Conservation (phyloP, 1,284 basidiomycete genomes). For the Vanrija sp. region DNA sequence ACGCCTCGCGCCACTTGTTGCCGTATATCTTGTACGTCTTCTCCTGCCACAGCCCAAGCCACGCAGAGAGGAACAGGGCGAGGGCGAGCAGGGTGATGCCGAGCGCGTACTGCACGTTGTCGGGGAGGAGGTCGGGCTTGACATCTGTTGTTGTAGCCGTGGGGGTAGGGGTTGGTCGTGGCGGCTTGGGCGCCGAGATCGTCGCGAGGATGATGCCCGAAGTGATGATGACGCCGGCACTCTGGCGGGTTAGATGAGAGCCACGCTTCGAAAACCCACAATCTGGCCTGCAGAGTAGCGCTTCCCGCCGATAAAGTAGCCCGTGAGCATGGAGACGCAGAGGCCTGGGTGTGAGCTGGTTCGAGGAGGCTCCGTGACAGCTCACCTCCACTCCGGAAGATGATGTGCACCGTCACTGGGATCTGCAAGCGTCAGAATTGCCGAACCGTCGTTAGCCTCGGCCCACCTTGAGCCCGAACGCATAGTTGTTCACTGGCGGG, state of each 20-base stretch:
- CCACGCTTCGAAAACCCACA: neutral
- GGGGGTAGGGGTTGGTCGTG: neutral
- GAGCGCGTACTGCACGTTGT: slow-evolving; percentile 55
- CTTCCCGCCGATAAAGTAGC: slow-evolving; percentile 45
- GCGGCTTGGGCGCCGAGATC: slow-evolving; percentile 58
- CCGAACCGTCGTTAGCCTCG: too few species aligned
- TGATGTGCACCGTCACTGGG: slow-evolving; percentile 89
- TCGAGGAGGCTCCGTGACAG: slow-evolving; percentile 44
- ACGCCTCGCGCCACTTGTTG: slow-evolving; percentile 76
- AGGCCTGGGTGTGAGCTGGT: slow-evolving; percentile 32
- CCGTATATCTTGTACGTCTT: slow-evolving; percentile 68
- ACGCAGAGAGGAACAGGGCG: slow-evolving; percentile 74
- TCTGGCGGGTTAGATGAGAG: slow-evolving; percentile 9
- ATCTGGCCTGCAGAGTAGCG: slow-evolving; percentile 70
- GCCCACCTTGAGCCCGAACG: slow-evolving; percentile 63
- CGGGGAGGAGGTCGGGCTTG: slow-evolving; percentile 27
- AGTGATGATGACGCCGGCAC: slow-evolving; percentile 73
- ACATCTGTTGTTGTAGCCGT: neutral
- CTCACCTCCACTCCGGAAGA: slow-evolving; percentile 87
- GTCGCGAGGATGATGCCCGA: slow-evolving; percentile 78
- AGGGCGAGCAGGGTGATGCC: slow-evolving; percentile 70
- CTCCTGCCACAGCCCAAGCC: slow-evolving; percentile 84
- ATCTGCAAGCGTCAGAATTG: slow-evolving; percentile 55
- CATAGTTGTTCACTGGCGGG: slow-evolving; percentile 71
- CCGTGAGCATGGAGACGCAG: slow-evolving; percentile 48